Conservation (phyloP, 768 basidiomycete genomes). For the Pulveroboletus sp. region DNA sequence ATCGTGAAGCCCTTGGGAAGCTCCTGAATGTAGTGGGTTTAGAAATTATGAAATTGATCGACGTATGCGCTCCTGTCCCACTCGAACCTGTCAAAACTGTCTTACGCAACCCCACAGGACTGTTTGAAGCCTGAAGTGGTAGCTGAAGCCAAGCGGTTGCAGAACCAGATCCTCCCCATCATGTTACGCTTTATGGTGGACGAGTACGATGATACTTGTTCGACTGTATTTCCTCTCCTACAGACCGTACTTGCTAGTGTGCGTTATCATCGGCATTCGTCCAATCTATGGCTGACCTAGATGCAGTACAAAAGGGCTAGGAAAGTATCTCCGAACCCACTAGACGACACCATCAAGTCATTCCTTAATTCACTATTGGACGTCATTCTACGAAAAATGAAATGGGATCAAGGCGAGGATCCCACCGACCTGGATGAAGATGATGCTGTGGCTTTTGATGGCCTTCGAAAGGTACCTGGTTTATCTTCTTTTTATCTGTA, state of each 20-base stretch:
- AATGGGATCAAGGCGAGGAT: conserved; percentile 82
- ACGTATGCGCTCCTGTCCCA: conserved; percentile 43
- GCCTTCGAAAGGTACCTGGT: conserved; percentile 71
- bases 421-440: conserved; percentile 88
- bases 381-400: conserved; percentile 83
- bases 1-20: conserved; percentile 85
- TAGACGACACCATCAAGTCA: conserved; percentile 64
- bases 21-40: conserved; percentile 78
- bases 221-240: conserved; percentile 80
- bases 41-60: conserved; percentile 81
- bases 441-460: conserved; percentile 77
- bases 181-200: conserved; percentile 90
- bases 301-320: conserved; percentile 78
- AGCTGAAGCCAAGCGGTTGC: conserved; percentile 59
- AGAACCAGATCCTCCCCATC: conserved; percentile 71
- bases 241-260: conserved; percentile 73
- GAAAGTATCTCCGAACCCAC: conserved; percentile 56
- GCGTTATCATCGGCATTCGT: conserved; percentile 24
- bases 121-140: conserved; percentile 55
- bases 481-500: conserved; percentile 1
- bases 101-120: conserved; percentile 44
- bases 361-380: conserved; percentile 79
- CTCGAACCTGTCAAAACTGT: not conserved
- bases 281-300: conserved; percentile 3
- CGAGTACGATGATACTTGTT: conserved; percentile 84